phyloP scores from a whole-genome alignment of 208 protist species.

The Leishmania amazonensis region DNA sequence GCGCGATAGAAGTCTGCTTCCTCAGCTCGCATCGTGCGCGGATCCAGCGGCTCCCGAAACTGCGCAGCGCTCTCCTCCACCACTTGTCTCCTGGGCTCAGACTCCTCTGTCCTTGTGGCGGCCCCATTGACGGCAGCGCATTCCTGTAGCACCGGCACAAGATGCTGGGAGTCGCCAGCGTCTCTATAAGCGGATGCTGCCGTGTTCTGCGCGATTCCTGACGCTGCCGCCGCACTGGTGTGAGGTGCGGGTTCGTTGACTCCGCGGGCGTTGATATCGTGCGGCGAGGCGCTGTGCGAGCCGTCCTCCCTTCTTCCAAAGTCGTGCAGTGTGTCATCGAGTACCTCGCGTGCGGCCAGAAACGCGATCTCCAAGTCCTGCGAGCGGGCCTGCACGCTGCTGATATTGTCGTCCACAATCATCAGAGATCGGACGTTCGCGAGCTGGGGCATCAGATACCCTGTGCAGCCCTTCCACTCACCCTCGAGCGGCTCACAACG shows the following conservation, averaged over 20 bases:
- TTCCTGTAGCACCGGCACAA: neutral
- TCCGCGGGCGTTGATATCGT: neutral
- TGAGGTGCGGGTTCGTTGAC: neutral
- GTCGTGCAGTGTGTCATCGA: slow-evolving; percentile 44
- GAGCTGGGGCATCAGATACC: slow-evolving; percentile 74
- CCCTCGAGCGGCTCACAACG: slow-evolving; percentile 52
- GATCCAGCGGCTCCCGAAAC: slow-evolving; percentile 18
- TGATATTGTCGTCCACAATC: slow-evolving; percentile 83
- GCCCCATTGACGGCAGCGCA: neutral
- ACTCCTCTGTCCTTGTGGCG: neutral
- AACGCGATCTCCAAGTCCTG: slow-evolving; percentile 87
- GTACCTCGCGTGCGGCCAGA: slow-evolving; percentile 72
- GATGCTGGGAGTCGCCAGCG: neutral
- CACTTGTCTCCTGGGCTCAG: neutral
- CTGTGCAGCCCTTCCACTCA: slow-evolving; percentile 77
- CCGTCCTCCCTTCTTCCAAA: slow-evolving; percentile 34
- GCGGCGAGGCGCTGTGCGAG: neutral
- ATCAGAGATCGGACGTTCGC: slow-evolving; percentile 79
- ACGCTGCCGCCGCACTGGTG: neutral
- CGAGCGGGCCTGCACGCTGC: slow-evolving; percentile 57
- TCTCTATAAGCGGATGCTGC: neutral
- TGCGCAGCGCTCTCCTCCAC: neutral
- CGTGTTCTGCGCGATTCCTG: neutral
- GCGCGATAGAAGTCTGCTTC: slow-evolving; percentile 83
- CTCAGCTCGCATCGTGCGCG: slow-evolving; percentile 36